These are phyloP conservation scores for Pyropia haitanensis DNA, from an alignment of 23 red algal species.

Conservation along the genomic window DNA sequence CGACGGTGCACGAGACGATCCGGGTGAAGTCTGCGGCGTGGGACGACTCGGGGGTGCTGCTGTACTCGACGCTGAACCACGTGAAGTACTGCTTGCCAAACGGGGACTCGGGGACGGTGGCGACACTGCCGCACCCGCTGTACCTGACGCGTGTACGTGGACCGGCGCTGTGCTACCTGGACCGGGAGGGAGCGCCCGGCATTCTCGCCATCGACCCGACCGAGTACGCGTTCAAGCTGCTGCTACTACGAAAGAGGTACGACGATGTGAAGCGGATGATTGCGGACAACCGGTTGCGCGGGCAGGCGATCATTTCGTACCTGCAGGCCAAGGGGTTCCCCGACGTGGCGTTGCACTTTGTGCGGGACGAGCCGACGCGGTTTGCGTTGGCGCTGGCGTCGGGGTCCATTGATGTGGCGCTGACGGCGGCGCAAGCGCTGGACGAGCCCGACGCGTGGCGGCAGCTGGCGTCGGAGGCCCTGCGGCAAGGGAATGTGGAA, in stretches of 20 bases:
- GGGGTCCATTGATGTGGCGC: constrained; percentile 79
- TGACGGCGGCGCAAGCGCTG: constrained; percentile 69
- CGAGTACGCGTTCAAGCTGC: constrained; percentile 95
- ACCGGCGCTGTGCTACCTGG: constrained; percentile 80
- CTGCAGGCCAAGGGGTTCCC: constrained; percentile 96
- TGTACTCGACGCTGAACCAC: constrained; percentile 96
- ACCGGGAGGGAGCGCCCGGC: constrained; percentile 77
- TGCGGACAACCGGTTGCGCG: constrained; percentile 70
- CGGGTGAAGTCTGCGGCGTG: constrained; percentile 99
- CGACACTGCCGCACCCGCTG: constrained; percentile 60
- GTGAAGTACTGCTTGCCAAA: constrained; percentile 99
- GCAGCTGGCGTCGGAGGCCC: constrained; percentile 55
- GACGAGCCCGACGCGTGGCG: constrained; percentile 65
- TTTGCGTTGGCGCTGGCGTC: constrained; percentile 90
- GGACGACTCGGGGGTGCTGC: constrained; percentile 95
- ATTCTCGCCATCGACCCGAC: constrained; percentile 89
- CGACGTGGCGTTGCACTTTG: constrained; percentile 93
- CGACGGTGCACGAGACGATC: constrained; percentile 95
- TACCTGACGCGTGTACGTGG: constrained; percentile 91
- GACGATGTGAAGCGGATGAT: constrained; percentile 90
- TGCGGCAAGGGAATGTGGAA: constrained; percentile 79
- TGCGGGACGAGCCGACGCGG: constrained; percentile 87
- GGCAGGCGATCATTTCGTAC: constrained; percentile 92
- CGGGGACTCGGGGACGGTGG: constrained; percentile 89
- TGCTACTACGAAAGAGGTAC: constrained; percentile 84